phyloP scores from a whole-genome alignment of 2,329 filamentous ascomycete species.

The Sporothrix pallida region DNA sequence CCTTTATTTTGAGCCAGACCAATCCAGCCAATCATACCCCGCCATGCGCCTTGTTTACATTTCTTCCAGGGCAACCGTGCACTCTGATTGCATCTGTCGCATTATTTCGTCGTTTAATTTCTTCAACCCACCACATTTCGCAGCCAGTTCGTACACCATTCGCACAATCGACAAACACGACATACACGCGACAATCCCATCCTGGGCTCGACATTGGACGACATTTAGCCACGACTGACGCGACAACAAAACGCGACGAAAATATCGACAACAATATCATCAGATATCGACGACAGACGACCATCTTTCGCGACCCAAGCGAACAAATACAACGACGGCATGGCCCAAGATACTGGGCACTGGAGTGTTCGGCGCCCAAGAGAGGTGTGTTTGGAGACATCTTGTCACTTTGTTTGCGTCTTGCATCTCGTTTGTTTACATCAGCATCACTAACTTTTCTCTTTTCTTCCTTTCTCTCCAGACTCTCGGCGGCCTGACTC shows the following conservation, averaged over 20 bases:
- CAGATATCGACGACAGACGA: neutral
- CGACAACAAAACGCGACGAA: neutral
- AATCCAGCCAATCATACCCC: slow-evolving; percentile 37
- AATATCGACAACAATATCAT: neutral
- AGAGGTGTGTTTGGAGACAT: slow-evolving; percentile 66
- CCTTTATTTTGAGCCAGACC: slow-evolving; percentile 7
- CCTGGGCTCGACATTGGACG: neutral
- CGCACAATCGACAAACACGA: neutral
- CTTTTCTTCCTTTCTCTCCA: slow-evolving; percentile 47
- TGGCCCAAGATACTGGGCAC: slow-evolving; percentile 86
- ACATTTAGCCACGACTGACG: neutral
- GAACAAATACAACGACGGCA: slow-evolving; percentile 49
- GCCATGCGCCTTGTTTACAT: slow-evolving; percentile 39
- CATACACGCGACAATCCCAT: neutral
- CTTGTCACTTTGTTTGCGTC: slow-evolving; percentile 31
- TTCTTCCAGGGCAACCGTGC: slow-evolving; percentile 35
- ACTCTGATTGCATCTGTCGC: slow-evolving; percentile 13
- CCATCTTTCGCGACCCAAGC: neutral
- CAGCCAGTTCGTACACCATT: neutral
- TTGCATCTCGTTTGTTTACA: too few species aligned
- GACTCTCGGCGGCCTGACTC: slow-evolving; percentile 85
- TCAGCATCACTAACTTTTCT: slow-evolving; percentile 6
- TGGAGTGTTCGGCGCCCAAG: slow-evolving; percentile 91
- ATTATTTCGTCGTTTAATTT: slow-evolving; percentile 24
- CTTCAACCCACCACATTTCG: slow-evolving; percentile 24